Base-by-base conservation (phyloP, 1,284 basidiomycete species). In the Filobasidium uniguttulatum region DNA sequence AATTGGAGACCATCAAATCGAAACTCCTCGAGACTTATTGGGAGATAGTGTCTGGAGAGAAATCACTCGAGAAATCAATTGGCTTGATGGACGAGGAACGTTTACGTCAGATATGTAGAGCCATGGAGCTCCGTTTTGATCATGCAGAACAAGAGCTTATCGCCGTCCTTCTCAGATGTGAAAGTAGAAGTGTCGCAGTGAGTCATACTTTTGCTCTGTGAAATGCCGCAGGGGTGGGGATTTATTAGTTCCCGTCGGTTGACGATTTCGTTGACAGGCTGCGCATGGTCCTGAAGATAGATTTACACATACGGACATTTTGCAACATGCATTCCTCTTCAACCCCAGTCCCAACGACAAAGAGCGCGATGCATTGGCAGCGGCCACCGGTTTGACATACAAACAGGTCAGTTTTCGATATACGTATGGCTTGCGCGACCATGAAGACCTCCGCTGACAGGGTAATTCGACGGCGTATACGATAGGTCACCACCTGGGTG, bases 361-460 rank as follows among this genome's bases (percentile, higher is more conserved):
- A 31, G 45, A 49, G 29, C 20, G 52, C 25, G 48, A 49, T 20
- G 36, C 34, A n/a, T 29, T 53, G 3, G 52, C 44, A 5, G 17
- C 19, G 5, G 38, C 30, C 14, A 45, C 33, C 1, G 46, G 48
- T 14, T 46, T 41, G 40, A 43, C 30, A n/a, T 46, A 49, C 20
- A 36, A 36, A 4, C 48, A 50, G 25, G 46, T 48, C 1, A 28
- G 41, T 9, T 28, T 38, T 12, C 44, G 51, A 34, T 43, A 45
- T 14, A 25, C 17, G 15, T 25, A 10, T 10, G 34, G 28, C 38
- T 35, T 9, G 36, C 25, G 47, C 44, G 46, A 46, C 23, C 50
- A 51, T 30, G 47, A 51, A 36, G 33, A 41, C 26, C 44, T 44
- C 7, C 34, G 36, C 37, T 37, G 50, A 14, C 34, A 36, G 5